A percentile compares a stretch with the other conserved stretches of the same genome.
Evolutionary conservation across 345 rosid genomes (phyloP).

Genomic region (Brassica napus): DNA sequence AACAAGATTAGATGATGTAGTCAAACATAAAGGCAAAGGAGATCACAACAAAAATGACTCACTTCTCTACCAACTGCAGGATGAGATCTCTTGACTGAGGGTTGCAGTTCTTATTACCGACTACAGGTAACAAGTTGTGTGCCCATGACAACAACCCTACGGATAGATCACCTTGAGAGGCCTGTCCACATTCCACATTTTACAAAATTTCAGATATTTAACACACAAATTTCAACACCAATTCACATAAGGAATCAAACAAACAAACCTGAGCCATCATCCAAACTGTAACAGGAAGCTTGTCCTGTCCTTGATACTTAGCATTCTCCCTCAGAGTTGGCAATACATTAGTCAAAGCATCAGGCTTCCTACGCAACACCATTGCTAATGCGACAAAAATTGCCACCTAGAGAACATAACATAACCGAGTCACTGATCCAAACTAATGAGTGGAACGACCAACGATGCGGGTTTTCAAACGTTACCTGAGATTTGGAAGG

Average conservation of each 20-base stretch:
- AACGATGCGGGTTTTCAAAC: too few species aligned
- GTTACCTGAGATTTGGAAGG: slow-evolving; percentile 47
- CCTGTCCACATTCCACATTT: neutral
- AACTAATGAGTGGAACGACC: too few species aligned
- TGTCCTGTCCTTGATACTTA: slow-evolving; percentile 67
- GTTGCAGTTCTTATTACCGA: neutral
- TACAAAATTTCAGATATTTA: neutral
- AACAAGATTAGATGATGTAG: neutral
- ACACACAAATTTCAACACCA: neutral
- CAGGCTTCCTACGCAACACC: slow-evolving; percentile 65
- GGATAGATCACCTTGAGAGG: neutral
- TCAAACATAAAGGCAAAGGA: neutral
- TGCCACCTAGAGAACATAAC: slow-evolving; percentile 44
- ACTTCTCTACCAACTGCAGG: neutral
- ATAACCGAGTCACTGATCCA: neutral
- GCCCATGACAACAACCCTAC: neutral
- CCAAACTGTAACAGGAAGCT: slow-evolving; percentile 59
- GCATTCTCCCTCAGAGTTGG: slow-evolving; percentile 50
- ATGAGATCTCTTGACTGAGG: neutral
- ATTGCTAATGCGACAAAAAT: slow-evolving; percentile 43
- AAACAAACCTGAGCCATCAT: slow-evolving; percentile 60
- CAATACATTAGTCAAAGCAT: slow-evolving; percentile 50
- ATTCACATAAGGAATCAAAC: neutral
- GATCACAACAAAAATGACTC: neutral
- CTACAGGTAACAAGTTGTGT: neutral